Conservation (phyloP, 257 asterid genomes). For the Sherardia arvensis region DNA sequence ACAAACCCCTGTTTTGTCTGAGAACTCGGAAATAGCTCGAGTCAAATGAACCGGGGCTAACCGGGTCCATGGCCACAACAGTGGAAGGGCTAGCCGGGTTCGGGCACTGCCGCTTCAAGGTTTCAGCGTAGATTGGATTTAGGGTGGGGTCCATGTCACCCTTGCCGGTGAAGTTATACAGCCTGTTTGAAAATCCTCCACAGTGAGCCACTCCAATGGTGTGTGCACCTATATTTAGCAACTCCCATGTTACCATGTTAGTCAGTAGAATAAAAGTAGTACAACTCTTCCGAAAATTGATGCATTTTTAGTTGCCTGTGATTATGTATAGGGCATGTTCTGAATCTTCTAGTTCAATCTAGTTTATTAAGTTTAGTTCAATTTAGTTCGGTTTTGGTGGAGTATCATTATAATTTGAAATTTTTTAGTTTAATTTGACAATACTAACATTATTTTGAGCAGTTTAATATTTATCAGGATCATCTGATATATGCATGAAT, state of each 20-base stretch:
- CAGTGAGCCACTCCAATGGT: constrained; percentile 55
- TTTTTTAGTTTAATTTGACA: too few relatives aligned
- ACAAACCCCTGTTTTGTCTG: constrained; percentile 30
- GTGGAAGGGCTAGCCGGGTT: constrained; percentile 29
- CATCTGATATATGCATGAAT: too few relatives aligned
- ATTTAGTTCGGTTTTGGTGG: too few relatives aligned
- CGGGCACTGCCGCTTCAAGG: constrained; percentile 25
- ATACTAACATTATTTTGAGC: too few relatives aligned
- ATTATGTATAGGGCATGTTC: too few relatives aligned
- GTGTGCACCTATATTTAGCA: constrained; percentile 35
- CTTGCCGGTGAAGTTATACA: constrained; percentile 48
- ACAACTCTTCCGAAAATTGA: too few relatives aligned
- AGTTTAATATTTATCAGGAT: too few relatives aligned
- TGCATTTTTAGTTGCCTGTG: too few relatives aligned
- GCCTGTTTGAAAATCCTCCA: constrained; percentile 39
- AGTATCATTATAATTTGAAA: too few relatives aligned
- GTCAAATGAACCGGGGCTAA: constrained; percentile 31
- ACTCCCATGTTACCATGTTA: not conserved
- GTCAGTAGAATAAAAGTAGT: too few relatives aligned
- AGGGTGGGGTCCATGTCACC: constrained; percentile 43
- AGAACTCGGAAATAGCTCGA: constrained; percentile 25
- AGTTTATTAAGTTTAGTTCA: too few relatives aligned
- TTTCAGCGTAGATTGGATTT: constrained; percentile 24
- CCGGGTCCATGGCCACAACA: constrained; percentile 40
- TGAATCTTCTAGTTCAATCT: too few relatives aligned